Percentiles rank a stretch among this genome's conserved stretches.
Evolutionary conservation across 1,284 basidiomycete species (phyloP).

Genomic region (Phellinidium pouzarii): DNA sequence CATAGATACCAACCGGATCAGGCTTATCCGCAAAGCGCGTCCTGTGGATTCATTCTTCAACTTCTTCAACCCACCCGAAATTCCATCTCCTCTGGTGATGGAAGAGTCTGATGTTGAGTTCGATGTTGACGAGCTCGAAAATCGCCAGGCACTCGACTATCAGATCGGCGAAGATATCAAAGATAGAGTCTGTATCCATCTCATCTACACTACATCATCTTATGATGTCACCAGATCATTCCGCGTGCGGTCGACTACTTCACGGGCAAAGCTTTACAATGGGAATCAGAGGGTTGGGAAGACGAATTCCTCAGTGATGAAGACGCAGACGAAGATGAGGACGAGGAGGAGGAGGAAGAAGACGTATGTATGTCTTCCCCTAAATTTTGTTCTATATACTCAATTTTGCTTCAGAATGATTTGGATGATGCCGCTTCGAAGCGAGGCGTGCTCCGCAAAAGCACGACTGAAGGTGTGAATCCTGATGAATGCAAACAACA

Average conservation of each 20-base stretch:
- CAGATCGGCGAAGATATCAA: conserved; percentile 98
- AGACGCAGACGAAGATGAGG: conserved; percentile 49
- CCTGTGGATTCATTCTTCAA: conserved; percentile 95
- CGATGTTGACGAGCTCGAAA: conserved; percentile 83
- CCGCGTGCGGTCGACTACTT: conserved; percentile 94
- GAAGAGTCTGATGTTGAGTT: conserved; percentile 70
- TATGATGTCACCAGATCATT: conserved; percentile 56
- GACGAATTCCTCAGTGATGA: conserved; percentile 59
- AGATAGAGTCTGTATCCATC: conserved; percentile 69
- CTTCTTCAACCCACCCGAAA: conserved; percentile 88
- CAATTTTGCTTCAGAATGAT: conserved; percentile 33
- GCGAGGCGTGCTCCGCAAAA: conserved; percentile 44
- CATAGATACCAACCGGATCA: conserved; percentile 86
- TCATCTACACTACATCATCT: not conserved
- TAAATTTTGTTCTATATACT: conserved; percentile 13
- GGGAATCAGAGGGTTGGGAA: conserved; percentile 73
- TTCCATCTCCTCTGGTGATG: conserved; percentile 66
- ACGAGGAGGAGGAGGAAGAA: conserved; percentile 37
- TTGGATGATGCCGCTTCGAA: conserved; percentile 55
- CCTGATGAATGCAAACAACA: conserved; percentile 85
- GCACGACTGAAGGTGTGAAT: conserved; percentile 41
- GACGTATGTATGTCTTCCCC: conserved; percentile 35
- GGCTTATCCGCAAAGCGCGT: conserved; percentile 83
- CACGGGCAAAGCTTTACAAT: conserved; percentile 94
- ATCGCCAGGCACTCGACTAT: conserved; percentile 93